Base-by-base conservation (phyloP, 208 protist genomes). In the Acanthamoeba castellanii region DNA sequence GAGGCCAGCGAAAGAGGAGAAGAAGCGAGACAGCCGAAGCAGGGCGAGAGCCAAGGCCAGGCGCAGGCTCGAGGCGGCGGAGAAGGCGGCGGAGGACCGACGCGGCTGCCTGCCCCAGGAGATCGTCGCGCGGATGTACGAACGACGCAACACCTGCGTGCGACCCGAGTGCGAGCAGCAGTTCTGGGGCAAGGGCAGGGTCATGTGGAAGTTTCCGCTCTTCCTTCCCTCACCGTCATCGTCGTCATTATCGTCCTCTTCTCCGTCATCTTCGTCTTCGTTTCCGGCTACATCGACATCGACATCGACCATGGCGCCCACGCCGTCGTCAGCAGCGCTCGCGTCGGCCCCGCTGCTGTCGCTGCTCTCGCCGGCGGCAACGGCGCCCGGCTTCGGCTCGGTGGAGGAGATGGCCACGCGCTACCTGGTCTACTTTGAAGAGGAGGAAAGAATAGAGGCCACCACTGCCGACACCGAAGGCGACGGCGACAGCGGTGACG, bases 141-240 rank as follows among this genome's bases (percentile, higher is more conserved):
- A 85, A 18, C 45, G 50, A 55, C 45, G 42, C 50, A 57, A 59
- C 76, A 50, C 42, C 6, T 85, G 76, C 50, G 76, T 85, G 11
- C 42, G 76, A 34, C 76, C 76, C 42, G 76, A 85, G 76, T 85
- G 76, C 30, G 76, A 85, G 27, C 45, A 32, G 22, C 45, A 85
- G 76, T 85, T 85, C 50, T 85, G 50, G 42, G 76, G 76, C 42
- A 50, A 57, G 50, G 76, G 76, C 42, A 37, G 76, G 76, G 76
- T 85, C 42, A 34, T 85, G 76, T 85, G 76, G 76, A 72, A 72
- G 64, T 72, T 72, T 27, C 64, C 64, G 1, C 14, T 72, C 64
- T 72, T 37, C n/a, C 64, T 72, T 8, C 64, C n/a, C n/a, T 6
- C 64, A 27, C 14, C 64, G 5, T 34, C 20, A 6, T 68, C 13